Conservation (phyloP, 805 yeast species). For the Nakazawaea populi region DNA sequence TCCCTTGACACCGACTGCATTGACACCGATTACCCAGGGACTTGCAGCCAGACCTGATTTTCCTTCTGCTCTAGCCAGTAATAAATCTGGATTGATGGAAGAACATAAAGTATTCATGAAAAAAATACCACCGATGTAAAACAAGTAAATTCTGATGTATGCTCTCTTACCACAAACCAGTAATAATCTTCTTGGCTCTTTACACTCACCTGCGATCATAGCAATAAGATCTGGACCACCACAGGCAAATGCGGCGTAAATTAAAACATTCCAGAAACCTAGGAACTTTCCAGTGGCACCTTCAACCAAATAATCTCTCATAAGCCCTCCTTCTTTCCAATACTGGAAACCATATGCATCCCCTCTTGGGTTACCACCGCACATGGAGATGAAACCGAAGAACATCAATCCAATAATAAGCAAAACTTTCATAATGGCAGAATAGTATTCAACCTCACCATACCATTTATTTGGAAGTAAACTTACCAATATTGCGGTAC, state of each 20-base stretch:
- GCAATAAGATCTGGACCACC: constrained; percentile 47
- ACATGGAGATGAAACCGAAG: constrained; percentile 41
- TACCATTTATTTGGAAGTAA: constrained; percentile 37
- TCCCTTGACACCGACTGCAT: constrained; percentile 33
- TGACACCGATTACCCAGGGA: constrained; percentile 45
- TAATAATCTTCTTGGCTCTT: constrained; percentile 40
- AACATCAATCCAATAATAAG: constrained; percentile 37
- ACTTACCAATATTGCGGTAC: constrained; percentile 33
- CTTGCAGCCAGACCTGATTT: constrained; percentile 42
- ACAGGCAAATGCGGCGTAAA: constrained; percentile 35
- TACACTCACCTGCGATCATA: constrained; percentile 42
- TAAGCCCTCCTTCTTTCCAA: constrained; percentile 31
- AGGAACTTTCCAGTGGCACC: constrained; percentile 42
- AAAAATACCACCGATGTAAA: constrained; percentile 42
- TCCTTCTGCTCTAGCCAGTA: constrained; percentile 25
- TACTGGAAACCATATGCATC: constrained; percentile 31
- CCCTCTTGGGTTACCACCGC: constrained; percentile 43
- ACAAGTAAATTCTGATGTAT: constrained; percentile 35
- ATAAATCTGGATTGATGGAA: constrained; percentile 33
- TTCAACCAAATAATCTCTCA: constrained; percentile 29
- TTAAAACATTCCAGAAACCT: constrained; percentile 36
- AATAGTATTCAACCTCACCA: constrained; percentile 45
- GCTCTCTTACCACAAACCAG: constrained; percentile 44
- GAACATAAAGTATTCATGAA: constrained; percentile 40
- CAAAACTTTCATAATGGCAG: constrained; percentile 35